Evolutionary conservation across 2,329 filamentous ascomycete genomes (phyloP), one percentile per base, ranked within the genome.

Genomic region (Zalaria obscura): DNA sequence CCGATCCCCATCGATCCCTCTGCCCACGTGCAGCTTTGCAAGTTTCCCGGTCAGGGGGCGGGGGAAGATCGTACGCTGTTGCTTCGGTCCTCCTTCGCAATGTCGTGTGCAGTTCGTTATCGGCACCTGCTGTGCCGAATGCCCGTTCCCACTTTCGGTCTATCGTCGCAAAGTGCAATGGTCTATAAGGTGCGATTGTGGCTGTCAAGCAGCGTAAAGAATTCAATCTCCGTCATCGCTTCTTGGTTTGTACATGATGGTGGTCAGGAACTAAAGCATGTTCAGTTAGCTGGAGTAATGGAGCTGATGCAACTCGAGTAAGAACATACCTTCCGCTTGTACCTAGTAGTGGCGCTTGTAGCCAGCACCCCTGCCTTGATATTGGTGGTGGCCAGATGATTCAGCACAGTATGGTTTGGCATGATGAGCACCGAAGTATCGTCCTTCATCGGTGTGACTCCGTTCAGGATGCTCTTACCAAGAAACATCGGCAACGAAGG

Each of bases 331-430:
- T 98, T 98, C 63, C 84, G 81, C 67, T 87, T 93, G 62, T 96
- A 98, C 60, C 91, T 75, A n/a, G 91, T 98, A 4, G 91, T 98
- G 9, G 86, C 89, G 55, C 88, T 95, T 4, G 93, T 93, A 29
- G 91, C 91, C 49, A 98, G 70, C 26, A 96, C 84, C 48, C 89
- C 88, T 51, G 94, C 87, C 68, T 94, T 95, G 62, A 98, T 98
- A 61, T 88, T 95, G 62, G 89, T 96, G 3, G 91, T 98, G 38
- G 89, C 89, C 51, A 98, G 68, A 61, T 98, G 91, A 52, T 98
- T 98, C 48, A 98, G 67, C 28, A 96, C 86, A 0, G 91, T 95
- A 56, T 98, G 89, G 55, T 96, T 98, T 9, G 91, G 91, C 74
- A 95, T 89, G 51, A 86, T 91, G 48, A 98, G 67, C 46, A 98